These are phyloP conservation scores for Ciborinia camelliae DNA, from an alignment of 2,329 filamentous ascomycete species.

Conservation along the genomic window DNA sequence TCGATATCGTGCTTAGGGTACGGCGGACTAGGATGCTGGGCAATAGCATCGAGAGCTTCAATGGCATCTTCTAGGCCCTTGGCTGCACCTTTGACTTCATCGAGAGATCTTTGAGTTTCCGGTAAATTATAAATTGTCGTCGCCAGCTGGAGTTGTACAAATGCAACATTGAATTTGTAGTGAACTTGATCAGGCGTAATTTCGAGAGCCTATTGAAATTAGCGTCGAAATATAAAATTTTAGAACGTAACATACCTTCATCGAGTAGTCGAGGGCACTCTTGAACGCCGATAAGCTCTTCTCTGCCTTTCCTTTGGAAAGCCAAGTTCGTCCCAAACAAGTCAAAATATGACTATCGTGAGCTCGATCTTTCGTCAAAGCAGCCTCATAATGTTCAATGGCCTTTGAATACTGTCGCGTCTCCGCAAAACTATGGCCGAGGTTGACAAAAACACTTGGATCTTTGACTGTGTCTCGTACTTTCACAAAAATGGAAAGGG, in stretches of 20 bases:
- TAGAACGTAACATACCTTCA: constrained; percentile 49
- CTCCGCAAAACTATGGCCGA: constrained; percentile 90
- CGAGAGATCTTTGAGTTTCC: constrained; percentile 72
- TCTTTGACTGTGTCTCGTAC: constrained; percentile 88
- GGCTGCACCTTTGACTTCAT: constrained; percentile 76
- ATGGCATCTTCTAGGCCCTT: constrained; percentile 84
- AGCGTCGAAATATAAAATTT: constrained; percentile 22
- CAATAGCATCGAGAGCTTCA: constrained; percentile 62
- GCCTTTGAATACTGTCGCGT: constrained; percentile 85
- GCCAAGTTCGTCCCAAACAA: constrained; percentile 70
- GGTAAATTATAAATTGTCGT: constrained; percentile 71
- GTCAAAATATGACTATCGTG: constrained; percentile 64
- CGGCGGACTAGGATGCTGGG: constrained; percentile 64
- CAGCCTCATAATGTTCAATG: constrained; percentile 89
- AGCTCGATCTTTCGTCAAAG: constrained; percentile 59
- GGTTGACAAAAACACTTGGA: constrained; percentile 82
- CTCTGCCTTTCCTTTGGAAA: constrained; percentile 63
- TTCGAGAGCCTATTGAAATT: constrained; percentile 61
- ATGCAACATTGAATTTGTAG: constrained; percentile 96
- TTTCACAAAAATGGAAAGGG: constrained; percentile 84
- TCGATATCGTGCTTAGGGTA: constrained; percentile 90
- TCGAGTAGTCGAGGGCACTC: constrained; percentile 59
- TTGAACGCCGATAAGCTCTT: constrained; percentile 60
- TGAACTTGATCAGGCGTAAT: constrained; percentile 80
- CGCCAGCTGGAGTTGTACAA: constrained; percentile 93